Percentiles rank a stretch among this genome's conserved stretches.
Conservation (phyloP, 1,284 basidiomycete species). For the Ustilago xerochloae region DNA sequence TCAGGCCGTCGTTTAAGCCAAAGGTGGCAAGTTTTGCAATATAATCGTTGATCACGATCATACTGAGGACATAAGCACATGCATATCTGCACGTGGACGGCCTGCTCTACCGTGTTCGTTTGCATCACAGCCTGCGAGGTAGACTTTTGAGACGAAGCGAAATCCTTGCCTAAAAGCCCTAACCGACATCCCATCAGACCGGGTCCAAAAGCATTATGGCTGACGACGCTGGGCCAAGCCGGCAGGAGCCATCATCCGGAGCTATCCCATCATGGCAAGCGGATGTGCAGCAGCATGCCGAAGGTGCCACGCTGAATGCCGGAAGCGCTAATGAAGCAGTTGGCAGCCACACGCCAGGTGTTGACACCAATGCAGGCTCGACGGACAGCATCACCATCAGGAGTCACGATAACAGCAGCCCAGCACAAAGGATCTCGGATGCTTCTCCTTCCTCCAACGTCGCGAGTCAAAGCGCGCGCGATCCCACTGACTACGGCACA, state of each 20-base stretch:
- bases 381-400: not conserved
- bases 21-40: not conserved
- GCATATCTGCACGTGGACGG: not conserved
- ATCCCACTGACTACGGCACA: not conserved
- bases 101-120: not conserved
- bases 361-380: not conserved
- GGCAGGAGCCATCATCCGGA: not conserved
- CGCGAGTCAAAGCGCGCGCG: constrained; percentile 1
- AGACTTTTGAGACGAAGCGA: not conserved
- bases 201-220: not conserved
- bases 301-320: not conserved
- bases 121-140: not conserved
- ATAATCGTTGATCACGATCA: not conserved
- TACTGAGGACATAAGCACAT: not conserved
- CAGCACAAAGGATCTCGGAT: not conserved
- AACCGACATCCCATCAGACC: not conserved
- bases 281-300: not conserved
- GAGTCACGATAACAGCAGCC: not conserved
- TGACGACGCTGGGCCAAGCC: not conserved
- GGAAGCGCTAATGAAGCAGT: not conserved
- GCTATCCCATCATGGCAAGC: constrained; percentile 6
- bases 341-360: not conserved
- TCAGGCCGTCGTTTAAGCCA: constrained; percentile 10
- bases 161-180: no score
- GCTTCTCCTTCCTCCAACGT: not conserved